Conservation (phyloP, 2,329 filamentous ascomycete species). For the Pseudocercospora ulei region DNA sequence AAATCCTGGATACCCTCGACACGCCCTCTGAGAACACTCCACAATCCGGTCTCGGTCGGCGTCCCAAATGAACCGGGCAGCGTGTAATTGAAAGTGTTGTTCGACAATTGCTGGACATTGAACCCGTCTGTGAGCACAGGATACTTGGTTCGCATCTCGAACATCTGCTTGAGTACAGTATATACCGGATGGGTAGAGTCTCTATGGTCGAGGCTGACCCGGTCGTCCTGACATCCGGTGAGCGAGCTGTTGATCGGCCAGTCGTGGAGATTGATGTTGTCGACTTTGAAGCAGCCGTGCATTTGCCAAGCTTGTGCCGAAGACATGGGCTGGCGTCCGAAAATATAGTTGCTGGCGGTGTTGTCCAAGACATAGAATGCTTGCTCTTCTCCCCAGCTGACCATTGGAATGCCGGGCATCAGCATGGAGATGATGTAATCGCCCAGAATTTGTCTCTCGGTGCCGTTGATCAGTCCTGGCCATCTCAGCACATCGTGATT, state of each 20-base stretch:
- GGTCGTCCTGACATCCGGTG: conserved; percentile 49
- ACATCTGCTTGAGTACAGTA: conserved; percentile 54
- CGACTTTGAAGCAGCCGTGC: conserved; percentile 54
- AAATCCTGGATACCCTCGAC: conserved; percentile 48
- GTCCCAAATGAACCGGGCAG: conserved; percentile 47
- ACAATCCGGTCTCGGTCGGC: conserved; percentile 46
- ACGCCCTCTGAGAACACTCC: conserved; percentile 49
- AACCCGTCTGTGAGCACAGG: conserved; percentile 53
- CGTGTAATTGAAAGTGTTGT: conserved; percentile 45
- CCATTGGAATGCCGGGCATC: conserved; percentile 52
- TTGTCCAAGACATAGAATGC: conserved; percentile 55
- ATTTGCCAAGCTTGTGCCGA: conserved; percentile 53
- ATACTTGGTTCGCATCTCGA: conserved; percentile 49
- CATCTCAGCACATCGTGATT: conserved; percentile 58
- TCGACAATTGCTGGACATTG: conserved; percentile 48
- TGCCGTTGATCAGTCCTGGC: conserved; percentile 51
- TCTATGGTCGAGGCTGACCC: conserved; percentile 51
- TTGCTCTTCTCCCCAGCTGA: conserved; percentile 58
- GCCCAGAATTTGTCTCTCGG: conserved; percentile 49
- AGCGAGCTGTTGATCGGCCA: conserved; percentile 49
- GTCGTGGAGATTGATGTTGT: conserved; percentile 49
- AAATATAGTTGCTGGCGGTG: conserved; percentile 56
- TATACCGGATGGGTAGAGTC: conserved; percentile 54
- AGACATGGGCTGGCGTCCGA: conserved; percentile 54
- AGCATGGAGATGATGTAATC: conserved; percentile 51